Conservation (phyloP, 2,329 filamentous ascomycete genomes). For the Hortaea werneckii region DNA sequence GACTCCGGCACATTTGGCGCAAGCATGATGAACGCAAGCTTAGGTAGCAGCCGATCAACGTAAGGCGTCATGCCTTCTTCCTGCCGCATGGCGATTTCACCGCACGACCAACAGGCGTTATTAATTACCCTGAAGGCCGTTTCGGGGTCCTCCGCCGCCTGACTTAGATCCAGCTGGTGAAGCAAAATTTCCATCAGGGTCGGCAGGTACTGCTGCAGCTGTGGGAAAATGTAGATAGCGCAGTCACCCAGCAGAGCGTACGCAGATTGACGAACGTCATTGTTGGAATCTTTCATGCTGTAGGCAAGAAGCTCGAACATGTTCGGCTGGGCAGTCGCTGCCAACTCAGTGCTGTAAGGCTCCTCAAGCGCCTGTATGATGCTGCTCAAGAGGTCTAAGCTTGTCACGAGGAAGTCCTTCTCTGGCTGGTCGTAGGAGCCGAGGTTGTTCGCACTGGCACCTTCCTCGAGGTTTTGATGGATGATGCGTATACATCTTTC, state of each 20-base stretch:
- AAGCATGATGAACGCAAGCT: slow-evolving; percentile 71
- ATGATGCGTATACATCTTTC: slow-evolving; percentile 81
- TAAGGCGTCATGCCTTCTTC: slow-evolving; percentile 64
- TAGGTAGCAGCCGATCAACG: slow-evolving; percentile 64
- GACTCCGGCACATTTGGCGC: slow-evolving; percentile 78
- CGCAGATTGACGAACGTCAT: slow-evolving; percentile 90
- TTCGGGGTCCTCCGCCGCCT: slow-evolving; percentile 68
- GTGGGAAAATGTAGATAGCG: slow-evolving; percentile 79
- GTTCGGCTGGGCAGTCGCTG: slow-evolving; percentile 63
- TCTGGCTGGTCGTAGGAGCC: slow-evolving; percentile 62
- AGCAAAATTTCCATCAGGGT: slow-evolving; percentile 73
- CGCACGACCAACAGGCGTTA: slow-evolving; percentile 95
- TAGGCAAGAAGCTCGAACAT: slow-evolving; percentile 86
- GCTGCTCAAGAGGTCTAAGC: slow-evolving; percentile 82
- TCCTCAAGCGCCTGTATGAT: slow-evolving; percentile 81
- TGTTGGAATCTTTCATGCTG: slow-evolving; percentile 83
- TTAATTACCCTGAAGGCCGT: slow-evolving; percentile 87
- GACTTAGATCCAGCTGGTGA: slow-evolving; percentile 66
- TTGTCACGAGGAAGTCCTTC: slow-evolving; percentile 95
- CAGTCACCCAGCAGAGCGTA: slow-evolving; percentile 93
- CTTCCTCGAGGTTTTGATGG: slow-evolving; percentile 78
- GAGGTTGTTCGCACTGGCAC: slow-evolving; percentile 56
- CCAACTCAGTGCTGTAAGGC: slow-evolving; percentile 63
- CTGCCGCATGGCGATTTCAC: slow-evolving; percentile 79
- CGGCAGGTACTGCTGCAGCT: slow-evolving; percentile 64